Evolutionary conservation across 352 stramenopile species (phyloP), one percentile per base, ranked within the genome.

Genomic region (Globisporangium irregulare): DNA sequence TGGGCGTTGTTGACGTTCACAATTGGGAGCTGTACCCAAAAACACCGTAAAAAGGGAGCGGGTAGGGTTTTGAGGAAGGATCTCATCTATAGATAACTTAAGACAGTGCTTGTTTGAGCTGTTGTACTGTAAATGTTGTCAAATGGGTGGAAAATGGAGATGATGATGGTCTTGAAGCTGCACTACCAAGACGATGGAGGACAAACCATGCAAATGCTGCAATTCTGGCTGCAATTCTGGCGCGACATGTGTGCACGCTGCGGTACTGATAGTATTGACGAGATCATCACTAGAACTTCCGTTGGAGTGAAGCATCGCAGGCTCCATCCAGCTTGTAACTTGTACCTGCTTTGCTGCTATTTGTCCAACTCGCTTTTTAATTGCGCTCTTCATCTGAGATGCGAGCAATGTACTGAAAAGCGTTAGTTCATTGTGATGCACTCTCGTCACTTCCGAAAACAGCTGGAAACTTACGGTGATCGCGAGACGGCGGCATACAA

Each of bases 11-110:
- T 64, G 58, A 64, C 41, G 58, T 22, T 22, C 41, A 50, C 41
- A 50, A 48, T 48, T 41, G 41, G 18, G 29, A 62, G 57, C 57
- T 64, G 58, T 55, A 64, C 58, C 58, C 58, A 63, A 62, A 41
- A 59, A 8, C 18, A 9, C 7, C 22, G n/a, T 10, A 48, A 62
- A 50, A 50, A 53, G 34, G 57, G n/a, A 5, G 55, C 10, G 55
- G 55, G 24, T 60, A 60, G 55, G 27, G 25, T 15, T 62, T 24
- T 36, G 10, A 22, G n/a, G 2, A 50, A 50, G 41, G 41, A 32
- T 58, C 27, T 58, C 25, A 9, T 20, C n/a, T 12, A 3, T 10
- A 14, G 15, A 34, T 62, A 60, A 46, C 54, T 24, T 22, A 53
- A 32, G 1, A 6, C n/a, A 48, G 34, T 62, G 10, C 10, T 24